These are phyloP conservation scores for Russula earlei DNA, from an alignment of 768 basidiomycete genomes.

Conservation along the genomic window DNA sequence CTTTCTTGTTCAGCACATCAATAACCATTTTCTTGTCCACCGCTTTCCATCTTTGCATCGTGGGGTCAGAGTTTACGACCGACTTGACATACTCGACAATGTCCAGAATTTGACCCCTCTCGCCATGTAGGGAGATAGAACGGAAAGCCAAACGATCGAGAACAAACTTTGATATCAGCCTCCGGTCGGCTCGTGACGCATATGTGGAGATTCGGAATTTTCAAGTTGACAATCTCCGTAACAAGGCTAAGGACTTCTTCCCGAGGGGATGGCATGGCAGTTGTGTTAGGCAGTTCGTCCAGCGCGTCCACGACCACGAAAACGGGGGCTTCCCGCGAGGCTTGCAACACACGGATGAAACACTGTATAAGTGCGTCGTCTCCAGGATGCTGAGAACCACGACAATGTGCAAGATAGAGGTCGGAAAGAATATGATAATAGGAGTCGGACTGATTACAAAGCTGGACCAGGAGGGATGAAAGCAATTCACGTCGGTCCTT, in stretches of 20 bases:
- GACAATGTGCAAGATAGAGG: constrained; percentile 20
- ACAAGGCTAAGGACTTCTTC: neutral
- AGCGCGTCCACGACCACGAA: neutral
- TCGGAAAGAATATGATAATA: neutral
- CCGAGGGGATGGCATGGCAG: neutral
- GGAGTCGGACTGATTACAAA: neutral
- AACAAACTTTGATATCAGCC: no score
- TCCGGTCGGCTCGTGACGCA: no score
- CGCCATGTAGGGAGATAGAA: no score
- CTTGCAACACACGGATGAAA: neutral
- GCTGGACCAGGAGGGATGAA: neutral
- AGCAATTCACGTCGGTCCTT: neutral
- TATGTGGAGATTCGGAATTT: neutral
- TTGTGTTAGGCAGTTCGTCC: neutral
- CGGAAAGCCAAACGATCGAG: no score
- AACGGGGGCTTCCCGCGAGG: neutral
- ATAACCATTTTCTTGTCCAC: no score
- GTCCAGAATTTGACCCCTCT: no score
- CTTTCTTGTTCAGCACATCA: no score
- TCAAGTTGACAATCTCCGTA: neutral
- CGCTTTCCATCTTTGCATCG: no score
- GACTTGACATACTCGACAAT: no score
- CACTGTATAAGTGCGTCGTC: neutral
- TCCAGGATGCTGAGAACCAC: constrained; percentile 26
- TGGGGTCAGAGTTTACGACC: no score